Conservation (phyloP, 257 asterid species). For the Mitragyna speciosa region DNA sequence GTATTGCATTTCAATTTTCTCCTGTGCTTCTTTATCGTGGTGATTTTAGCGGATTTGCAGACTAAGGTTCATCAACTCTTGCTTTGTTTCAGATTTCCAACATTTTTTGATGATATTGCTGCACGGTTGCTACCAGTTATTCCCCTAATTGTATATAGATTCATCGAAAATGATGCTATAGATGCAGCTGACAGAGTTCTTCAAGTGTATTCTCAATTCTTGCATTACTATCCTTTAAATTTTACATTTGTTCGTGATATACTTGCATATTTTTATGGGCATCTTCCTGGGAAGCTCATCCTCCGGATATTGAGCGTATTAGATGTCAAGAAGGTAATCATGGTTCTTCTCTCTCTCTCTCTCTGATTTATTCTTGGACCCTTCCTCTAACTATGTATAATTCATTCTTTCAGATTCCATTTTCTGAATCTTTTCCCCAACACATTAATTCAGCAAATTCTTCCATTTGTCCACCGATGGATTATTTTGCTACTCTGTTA, state of each 20-base stretch:
- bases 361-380: slow-evolving; percentile 16
- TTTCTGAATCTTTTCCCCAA: slow-evolving; percentile 95
- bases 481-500: slow-evolving; percentile 86
- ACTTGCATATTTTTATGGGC: slow-evolving; percentile 95
- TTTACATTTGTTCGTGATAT: slow-evolving; percentile 96
- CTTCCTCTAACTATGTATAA: slow-evolving; percentile 20
- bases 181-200: slow-evolving; percentile 96
- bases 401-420: slow-evolving; percentile 63
- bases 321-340: slow-evolving; percentile 75
- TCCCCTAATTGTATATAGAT: slow-evolving; percentile 81
- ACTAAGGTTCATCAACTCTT: slow-evolving; percentile 8
- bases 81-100: slow-evolving; percentile 67
- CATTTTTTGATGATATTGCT: slow-evolving; percentile 94
- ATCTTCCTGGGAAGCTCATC: slow-evolving; percentile 88
- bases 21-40: not conserved
- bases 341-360: slow-evolving; percentile 18
- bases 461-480: slow-evolving; percentile 77
- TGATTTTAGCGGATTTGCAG: not conserved
- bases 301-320: slow-evolving; percentile 73
- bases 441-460: slow-evolving; percentile 78
- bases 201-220: slow-evolving; percentile 73
- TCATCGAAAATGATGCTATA: slow-evolving; percentile 82
- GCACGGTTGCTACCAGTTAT: slow-evolving; percentile 93
- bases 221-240: slow-evolving; percentile 84
- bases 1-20: not conserved